phyloP scores from a whole-genome alignment of 2,329 filamentous ascomycete genomes.

The Aspergillus ochraceus region DNA sequence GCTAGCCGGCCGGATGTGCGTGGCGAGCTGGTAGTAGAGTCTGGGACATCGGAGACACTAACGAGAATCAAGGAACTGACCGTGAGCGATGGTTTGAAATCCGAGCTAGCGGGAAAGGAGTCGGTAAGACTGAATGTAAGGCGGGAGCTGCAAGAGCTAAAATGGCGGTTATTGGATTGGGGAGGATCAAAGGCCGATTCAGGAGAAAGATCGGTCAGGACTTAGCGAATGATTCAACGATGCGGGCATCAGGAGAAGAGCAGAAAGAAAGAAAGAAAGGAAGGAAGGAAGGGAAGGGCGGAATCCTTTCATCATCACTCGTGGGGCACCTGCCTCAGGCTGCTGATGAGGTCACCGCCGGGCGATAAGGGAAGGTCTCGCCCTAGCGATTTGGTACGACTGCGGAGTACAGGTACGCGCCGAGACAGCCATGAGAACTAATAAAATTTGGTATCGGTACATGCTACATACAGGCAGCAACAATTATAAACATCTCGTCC shows the following conservation, averaged over 20 bases:
- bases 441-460: not conserved
- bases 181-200: not conserved
- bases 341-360: not conserved
- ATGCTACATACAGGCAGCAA: not conserved
- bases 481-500: not conserved
- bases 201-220: not conserved
- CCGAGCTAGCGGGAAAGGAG: not conserved
- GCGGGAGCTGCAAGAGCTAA: not conserved
- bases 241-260: not conserved
- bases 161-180: not conserved
- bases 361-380: not conserved
- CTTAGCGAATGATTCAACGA: not conserved
- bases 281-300: not conserved
- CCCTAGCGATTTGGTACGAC: not conserved
- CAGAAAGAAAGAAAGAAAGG: no score
- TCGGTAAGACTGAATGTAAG: not conserved
- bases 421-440: not conserved
- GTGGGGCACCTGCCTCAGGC: not conserved
- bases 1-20: conserved; percentile 10
- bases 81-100: not conserved
- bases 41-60: conserved; percentile 12
- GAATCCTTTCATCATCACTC: not conserved
- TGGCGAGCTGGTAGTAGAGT: conserved; percentile 16
- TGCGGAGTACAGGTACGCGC: not conserved
- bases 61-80: conserved; percentile 1